Evolutionary conservation across 2,329 filamentous ascomycete genomes (phyloP).

Genomic region (Capronia coronata): DNA sequence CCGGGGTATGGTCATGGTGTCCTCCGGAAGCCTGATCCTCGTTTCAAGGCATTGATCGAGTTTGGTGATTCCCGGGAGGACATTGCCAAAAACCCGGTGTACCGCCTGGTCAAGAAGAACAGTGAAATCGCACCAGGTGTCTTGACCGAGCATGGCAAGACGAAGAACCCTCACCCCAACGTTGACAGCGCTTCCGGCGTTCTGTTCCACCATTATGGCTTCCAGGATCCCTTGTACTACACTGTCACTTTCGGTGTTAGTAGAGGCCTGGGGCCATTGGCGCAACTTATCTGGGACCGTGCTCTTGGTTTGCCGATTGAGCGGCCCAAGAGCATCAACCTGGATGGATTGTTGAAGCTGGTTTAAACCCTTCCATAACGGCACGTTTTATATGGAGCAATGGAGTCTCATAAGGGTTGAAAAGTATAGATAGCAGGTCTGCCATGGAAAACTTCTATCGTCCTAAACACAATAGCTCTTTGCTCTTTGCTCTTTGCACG

Average conservation of each 20-base stretch:
- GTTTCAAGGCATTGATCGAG: conserved; percentile 94
- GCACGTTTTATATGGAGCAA: conserved; percentile 17
- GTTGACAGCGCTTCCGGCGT: conserved; percentile 91
- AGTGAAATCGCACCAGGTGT: conserved; percentile 85
- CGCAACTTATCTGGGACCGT: conserved; percentile 93
- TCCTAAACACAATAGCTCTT: too few relatives aligned
- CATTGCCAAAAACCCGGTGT: conserved; percentile 81
- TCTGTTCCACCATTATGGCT: conserved; percentile 95
- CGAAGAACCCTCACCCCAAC: conserved; percentile 95
- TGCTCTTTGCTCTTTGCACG: too few relatives aligned
- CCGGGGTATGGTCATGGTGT: conserved; percentile 95
- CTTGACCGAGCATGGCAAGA: conserved; percentile 92
- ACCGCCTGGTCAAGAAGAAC: conserved; percentile 90
- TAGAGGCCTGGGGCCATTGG: conserved; percentile 73
- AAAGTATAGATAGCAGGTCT: conserved; percentile 1
- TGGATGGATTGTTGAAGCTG: conserved; percentile 73
- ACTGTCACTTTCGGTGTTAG: conserved; percentile 63
- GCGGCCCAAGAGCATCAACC: conserved; percentile 94
- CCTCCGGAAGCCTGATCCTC: conserved; percentile 90
- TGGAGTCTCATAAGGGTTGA: conserved; percentile 3
- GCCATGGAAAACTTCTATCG: too few relatives aligned
- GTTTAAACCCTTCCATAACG: conserved; percentile 30
- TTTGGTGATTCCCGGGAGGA: conserved; percentile 80
- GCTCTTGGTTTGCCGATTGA: conserved; percentile 92
- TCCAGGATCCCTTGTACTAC: conserved; percentile 96